A percentile compares a stretch with the other conserved stretches of the same genome.
These are phyloP conservation scores for Fusarium sp. DNA, from an alignment of 2,329 filamentous ascomycete species.

Conservation along the genomic window DNA sequence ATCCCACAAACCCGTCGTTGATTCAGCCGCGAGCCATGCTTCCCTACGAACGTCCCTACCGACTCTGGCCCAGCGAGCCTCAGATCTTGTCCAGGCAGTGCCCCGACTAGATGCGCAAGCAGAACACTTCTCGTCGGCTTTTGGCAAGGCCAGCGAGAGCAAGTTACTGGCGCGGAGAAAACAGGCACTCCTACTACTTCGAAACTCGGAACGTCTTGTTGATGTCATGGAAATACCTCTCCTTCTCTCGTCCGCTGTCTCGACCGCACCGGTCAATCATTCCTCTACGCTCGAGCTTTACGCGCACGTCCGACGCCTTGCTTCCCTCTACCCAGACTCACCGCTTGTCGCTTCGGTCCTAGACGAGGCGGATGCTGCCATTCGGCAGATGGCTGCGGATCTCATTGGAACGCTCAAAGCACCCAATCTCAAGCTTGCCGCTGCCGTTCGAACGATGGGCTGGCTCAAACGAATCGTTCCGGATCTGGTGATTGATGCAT, in stretches of 20 bases:
- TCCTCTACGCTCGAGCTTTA: conserved; percentile 89
- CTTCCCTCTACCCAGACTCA: conserved; percentile 82
- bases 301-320: conserved; percentile 88
- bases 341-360: conserved; percentile 76
- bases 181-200: conserved; percentile 79
- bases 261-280: conserved; percentile 74
- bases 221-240: conserved; percentile 91
- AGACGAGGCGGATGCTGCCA: conserved; percentile 81
- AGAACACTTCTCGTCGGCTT: conserved; percentile 81
- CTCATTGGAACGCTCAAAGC: conserved; percentile 80
- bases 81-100: conserved; percentile 73
- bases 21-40: conserved; percentile 80
- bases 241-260: conserved; percentile 81
- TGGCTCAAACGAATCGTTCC: conserved; percentile 89
- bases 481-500: conserved; percentile 62
- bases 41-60: conserved; percentile 78
- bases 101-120: conserved; percentile 82
- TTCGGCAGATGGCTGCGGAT: conserved; percentile 87
- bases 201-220: conserved; percentile 87
- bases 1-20: conserved; percentile 84
- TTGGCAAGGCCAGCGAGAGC: conserved; percentile 76
- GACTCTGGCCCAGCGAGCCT: conserved; percentile 69
- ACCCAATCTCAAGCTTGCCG: conserved; percentile 84
- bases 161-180: conserved; percentile 77
- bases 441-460: conserved; percentile 87